Percentiles rank a stretch among this genome's conserved stretches.
Conservation (phyloP, 345 rosid species). For the Durio zibethinus region DNA sequence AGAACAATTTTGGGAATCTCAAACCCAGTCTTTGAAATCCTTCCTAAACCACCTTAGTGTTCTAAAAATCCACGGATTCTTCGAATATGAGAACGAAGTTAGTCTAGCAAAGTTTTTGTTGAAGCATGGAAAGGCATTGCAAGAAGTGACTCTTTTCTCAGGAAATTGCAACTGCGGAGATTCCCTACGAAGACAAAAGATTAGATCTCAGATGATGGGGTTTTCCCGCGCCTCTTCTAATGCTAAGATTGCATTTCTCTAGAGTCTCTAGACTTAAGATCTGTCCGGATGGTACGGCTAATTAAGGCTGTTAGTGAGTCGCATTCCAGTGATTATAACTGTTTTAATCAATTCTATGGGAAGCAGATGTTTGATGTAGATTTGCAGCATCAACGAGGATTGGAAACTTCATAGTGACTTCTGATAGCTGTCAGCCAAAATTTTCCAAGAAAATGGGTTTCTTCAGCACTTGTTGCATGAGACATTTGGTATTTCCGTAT, state of each 20-base stretch:
- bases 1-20: constrained; percentile 75
- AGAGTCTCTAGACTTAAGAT: no score
- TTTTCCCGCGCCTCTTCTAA: constrained; percentile 75
- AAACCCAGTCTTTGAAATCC: constrained; percentile 37
- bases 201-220: constrained; percentile 64
- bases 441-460: neutral
- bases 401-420: neutral
- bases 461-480: neutral
- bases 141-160: constrained; percentile 59
- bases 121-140: constrained; percentile 71
- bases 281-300: neutral
- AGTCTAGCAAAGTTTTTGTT: constrained; percentile 70
- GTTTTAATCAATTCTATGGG: neutral
- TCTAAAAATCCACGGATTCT: constrained; percentile 69
- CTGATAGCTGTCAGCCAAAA: neutral
- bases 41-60: constrained; percentile 57
- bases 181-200: constrained; percentile 54
- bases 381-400: neutral
- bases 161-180: constrained; percentile 52
- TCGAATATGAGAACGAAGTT: constrained; percentile 72
- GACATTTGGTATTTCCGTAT: neutral
- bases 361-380: neutral
- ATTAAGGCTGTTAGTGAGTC: neutral
- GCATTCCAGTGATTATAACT: neutral
- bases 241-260: constrained; percentile 55